Evolutionary conservation across 176 grass and related monocot genomes (phyloP).

Genomic region (Ensete glaucum): DNA sequence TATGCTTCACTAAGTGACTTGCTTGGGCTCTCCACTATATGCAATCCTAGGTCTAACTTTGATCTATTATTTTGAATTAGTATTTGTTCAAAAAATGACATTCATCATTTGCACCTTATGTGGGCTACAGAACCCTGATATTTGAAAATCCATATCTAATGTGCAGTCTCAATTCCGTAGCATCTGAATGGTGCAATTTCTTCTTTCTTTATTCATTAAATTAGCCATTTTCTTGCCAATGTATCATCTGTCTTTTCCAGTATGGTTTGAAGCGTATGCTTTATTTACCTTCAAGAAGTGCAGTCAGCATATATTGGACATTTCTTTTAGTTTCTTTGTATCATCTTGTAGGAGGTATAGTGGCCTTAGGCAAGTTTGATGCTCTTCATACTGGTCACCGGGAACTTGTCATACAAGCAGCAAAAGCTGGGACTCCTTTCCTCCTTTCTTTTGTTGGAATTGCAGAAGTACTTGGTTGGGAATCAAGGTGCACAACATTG

Average conservation of each 20-base stretch:
- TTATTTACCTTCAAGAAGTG: neutral
- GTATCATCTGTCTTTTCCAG: neutral
- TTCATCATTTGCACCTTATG: neutral
- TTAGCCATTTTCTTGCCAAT: too few relatives aligned
- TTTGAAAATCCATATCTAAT: neutral
- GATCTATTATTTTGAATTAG: neutral
- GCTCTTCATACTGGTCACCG: constrained; percentile 94
- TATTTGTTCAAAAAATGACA: neutral
- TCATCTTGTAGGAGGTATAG: constrained; percentile 68
- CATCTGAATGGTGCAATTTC: neutral
- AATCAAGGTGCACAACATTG: constrained; percentile 39
- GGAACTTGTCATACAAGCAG: constrained; percentile 79
- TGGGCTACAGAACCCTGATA: neutral
- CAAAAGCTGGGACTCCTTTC: constrained; percentile 72
- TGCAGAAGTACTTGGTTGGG: constrained; percentile 95
- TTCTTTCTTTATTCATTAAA: neutral
- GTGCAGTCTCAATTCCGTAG: neutral
- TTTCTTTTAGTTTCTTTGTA: constrained; percentile 17
- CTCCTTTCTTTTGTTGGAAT: constrained; percentile 96
- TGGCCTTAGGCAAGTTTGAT: constrained; percentile 98
- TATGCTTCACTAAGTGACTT: neutral
- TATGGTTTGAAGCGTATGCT: neutral
- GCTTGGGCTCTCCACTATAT: neutral
- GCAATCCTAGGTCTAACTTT: neutral
- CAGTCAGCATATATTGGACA: neutral